Evolutionary conservation across 2,329 filamentous ascomycete species (phyloP), one percentile per base, ranked within the genome.

Genomic region (Pyrenophora graminea): DNA sequence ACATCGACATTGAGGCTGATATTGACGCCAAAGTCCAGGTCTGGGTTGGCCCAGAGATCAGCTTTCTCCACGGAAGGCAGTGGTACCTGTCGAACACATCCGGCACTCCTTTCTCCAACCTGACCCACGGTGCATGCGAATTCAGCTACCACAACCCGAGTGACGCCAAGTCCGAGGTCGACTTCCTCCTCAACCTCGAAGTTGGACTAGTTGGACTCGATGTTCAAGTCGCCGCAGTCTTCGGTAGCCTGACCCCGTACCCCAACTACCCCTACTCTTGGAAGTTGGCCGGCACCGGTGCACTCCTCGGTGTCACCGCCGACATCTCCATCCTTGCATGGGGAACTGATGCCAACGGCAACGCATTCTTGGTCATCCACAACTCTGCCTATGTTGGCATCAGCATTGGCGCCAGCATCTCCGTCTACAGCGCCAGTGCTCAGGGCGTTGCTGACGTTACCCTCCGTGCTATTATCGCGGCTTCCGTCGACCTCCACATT

Each of bases 111-210:
- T 57, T 54, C 17, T 39, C 39, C 2, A 38, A 41, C 1, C 48
- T 64, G 31, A 51, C 46, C 2, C 59, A 64, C 43, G 44, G 58
- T 8, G 59, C 61, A 23, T 64, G 60, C 48, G 59, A 64, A 30
- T 59, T 59, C 3, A 59, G 47, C 4, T 44, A 55, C 13, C 39
- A 59, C 13, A 27, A 54, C 9, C 40, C 37, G 4, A n/a, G 36
- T n/a, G 7, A 51, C 9, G 45, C 52, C 2, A 38, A 17, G 8
- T 51, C 56, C 4, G 34, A 45, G 6, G 46, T 62, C 4, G 61
- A 64, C 18, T 59, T 61, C 23, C 53, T 64, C 15, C 53, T 49
- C 39, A 56, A 55, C 6, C 62, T 64, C 55, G 59, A 64, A 25
- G 31, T 61, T 4, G 55, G 48, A 7, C 37, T 27, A 25, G 27